A percentile compares a stretch with the other conserved stretches of the same genome.
These are phyloP conservation scores for Trifolium subterraneum DNA, from an alignment of 306 rosid genomes.

Conservation along the genomic window DNA sequence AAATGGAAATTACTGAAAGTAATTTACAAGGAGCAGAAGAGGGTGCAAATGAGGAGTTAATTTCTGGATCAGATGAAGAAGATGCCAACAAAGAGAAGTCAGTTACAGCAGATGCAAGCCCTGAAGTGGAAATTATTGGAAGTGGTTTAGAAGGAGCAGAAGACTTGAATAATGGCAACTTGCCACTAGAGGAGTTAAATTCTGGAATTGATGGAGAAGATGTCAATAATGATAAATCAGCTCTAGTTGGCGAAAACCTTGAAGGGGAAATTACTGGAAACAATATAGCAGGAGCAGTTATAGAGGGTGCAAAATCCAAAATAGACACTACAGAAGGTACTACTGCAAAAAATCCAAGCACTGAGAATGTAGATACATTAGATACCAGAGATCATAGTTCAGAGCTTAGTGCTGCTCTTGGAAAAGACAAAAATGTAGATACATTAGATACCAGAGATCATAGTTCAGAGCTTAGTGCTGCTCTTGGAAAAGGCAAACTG, in stretches of 20 bases:
- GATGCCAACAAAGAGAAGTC: constrained; percentile 41
- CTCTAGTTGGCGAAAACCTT: constrained; percentile 6
- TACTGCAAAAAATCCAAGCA: constrained; percentile 50
- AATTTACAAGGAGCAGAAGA: constrained; percentile 18
- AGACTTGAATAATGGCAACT: constrained; percentile 15
- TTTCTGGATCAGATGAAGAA: constrained; percentile 32
- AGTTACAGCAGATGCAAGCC: constrained; percentile 31
- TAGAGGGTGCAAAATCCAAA: constrained; percentile 46
- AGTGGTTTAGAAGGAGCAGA: constrained; percentile 31
- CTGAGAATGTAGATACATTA: constrained; percentile 38
- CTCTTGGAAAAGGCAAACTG: constrained; percentile 44
- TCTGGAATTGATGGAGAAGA: constrained; percentile 17
- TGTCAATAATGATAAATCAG: constrained; percentile 19
- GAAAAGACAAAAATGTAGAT: constrained; percentile 47
- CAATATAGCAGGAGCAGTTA: constrained; percentile 32
- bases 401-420: constrained; percentile 47
- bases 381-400: constrained; percentile 46
- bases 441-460: constrained; percentile 43
- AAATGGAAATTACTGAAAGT: constrained; percentile 40
- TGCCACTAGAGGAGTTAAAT: constrained; percentile 18
- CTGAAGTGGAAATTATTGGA: constrained; percentile 42
- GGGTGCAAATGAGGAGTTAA: constrained; percentile 32
- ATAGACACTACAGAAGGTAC: constrained; percentile 37
- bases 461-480: constrained; percentile 51
- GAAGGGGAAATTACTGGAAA: constrained; percentile 31